A percentile compares a stretch with the other conserved stretches of the same genome.
Evolutionary conservation across 1,284 basidiomycete species (phyloP).

Genomic region (Ceratobasidium sp.): DNA sequence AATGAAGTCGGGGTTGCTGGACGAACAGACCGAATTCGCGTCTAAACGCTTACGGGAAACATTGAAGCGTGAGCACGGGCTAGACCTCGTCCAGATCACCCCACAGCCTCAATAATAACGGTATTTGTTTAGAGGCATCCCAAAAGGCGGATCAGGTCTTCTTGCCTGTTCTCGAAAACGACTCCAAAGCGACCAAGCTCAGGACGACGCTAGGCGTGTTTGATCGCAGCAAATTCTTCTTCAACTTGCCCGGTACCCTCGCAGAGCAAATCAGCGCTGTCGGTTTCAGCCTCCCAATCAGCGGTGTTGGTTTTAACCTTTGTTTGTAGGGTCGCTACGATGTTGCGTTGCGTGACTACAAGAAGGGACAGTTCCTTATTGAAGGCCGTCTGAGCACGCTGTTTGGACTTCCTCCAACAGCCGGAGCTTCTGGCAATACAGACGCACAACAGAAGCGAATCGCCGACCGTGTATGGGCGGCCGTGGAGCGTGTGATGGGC

Average conservation of each 20-base stretch:
- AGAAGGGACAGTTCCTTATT: slow-evolving; percentile 92
- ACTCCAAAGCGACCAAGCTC: slow-evolving; percentile 92
- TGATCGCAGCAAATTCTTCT: slow-evolving; percentile 97
- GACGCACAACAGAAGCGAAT: slow-evolving; percentile 86
- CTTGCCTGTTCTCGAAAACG: slow-evolving; percentile 94
- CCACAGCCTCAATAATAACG: slow-evolving; percentile 42
- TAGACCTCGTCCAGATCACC: slow-evolving; percentile 6
- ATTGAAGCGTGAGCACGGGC: slow-evolving; percentile 71
- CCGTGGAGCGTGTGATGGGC: slow-evolving; percentile 92
- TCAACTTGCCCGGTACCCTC: slow-evolving; percentile 94
- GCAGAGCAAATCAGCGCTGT: slow-evolving; percentile 89
- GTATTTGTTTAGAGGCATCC: slow-evolving; percentile 66
- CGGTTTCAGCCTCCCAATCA: slow-evolving; percentile 48
- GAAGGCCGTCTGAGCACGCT: slow-evolving; percentile 63
- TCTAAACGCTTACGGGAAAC: slow-evolving; percentile 83
- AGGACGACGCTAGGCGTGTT: slow-evolving; percentile 94
- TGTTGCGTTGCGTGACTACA: slow-evolving; percentile 93
- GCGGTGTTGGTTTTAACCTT: slow-evolving; percentile 16
- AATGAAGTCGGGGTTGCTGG: slow-evolving; percentile 90
- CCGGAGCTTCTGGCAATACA: slow-evolving; percentile 63
- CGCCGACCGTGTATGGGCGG: slow-evolving; percentile 95
- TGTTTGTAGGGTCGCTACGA: slow-evolving; percentile 84
- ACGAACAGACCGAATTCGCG: slow-evolving; percentile 79
- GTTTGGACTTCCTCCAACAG: slow-evolving; percentile 65
- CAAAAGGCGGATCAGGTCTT: slow-evolving; percentile 96